Conservation (phyloP, 352 stramenopile genomes). For the Lagenidium sp. region DNA sequence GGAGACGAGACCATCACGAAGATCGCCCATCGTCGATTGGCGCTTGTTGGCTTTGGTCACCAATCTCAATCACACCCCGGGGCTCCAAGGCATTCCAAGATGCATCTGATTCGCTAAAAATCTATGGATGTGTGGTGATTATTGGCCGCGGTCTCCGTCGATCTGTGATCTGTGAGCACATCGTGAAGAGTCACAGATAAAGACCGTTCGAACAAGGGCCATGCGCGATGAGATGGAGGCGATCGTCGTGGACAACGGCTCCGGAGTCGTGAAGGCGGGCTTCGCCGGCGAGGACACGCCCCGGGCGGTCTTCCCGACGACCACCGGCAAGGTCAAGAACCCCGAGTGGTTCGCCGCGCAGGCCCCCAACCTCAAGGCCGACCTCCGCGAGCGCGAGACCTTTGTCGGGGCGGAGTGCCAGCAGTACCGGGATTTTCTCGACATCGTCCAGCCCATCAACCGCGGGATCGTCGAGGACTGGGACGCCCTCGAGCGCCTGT, state of each 20-base stretch:
- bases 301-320: slow-evolving; percentile 56
- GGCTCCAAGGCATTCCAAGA: no score
- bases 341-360: slow-evolving; percentile 73
- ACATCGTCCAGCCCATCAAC: slow-evolving; percentile 66
- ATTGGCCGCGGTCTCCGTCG: no score
- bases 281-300: slow-evolving; percentile 83
- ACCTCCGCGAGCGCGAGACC: slow-evolving; percentile 65
- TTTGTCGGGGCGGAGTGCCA: slow-evolving; percentile 58
- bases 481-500: slow-evolving; percentile 79
- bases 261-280: slow-evolving; percentile 68
- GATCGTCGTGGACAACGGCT: slow-evolving; percentile 86
- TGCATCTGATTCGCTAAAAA: no score
- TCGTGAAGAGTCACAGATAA: no score
- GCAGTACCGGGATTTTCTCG: slow-evolving; percentile 56
- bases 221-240: slow-evolving; percentile 40
- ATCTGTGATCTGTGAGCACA: no score
- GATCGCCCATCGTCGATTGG: no score
- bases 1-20: no score
- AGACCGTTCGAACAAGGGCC: no score
- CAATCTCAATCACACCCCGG: no score
- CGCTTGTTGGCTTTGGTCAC: no score
- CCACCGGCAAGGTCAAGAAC: slow-evolving; percentile 63
- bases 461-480: slow-evolving; percentile 76
- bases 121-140: no score
- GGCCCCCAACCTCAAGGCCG: slow-evolving; percentile 36